Evolutionary conservation across 2,329 filamentous ascomycete genomes (phyloP), one percentile per base, ranked within the genome.

Genomic region (Myriangium duriaei): DNA sequence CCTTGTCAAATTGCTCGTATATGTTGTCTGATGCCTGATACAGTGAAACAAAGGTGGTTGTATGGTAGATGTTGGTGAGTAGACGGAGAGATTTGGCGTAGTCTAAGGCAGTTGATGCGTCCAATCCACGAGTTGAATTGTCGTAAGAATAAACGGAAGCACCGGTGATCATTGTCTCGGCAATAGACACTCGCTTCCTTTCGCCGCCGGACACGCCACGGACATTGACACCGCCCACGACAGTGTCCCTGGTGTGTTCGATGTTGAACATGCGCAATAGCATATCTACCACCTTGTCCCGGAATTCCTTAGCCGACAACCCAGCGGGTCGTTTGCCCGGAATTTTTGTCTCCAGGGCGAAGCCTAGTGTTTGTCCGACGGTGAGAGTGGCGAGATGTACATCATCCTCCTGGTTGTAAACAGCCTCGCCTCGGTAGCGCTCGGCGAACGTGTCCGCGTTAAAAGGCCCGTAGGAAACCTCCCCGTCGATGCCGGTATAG

Each of bases 201-300:
- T 68, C 65, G 5, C 65, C 65, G 31, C 64, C 65, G 31, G 57
- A 62, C 1, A 92, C 70, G 55, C 85, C 86, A 35, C 82, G 77
- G 13, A 91, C 71, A 45, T 88, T 85, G 1, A 75, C 72, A 45
- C 91, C 81, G 5, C 87, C 87, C 16, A 94, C 84, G 18, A 88
- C 75, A 0, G 87, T 95, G 54, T 86, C 73, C 36, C 75, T 72
- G 0, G 85, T 92, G 57, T 94, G 85, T 56, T 87, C 81, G 38
- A 94, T 93, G 54, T 88, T 91, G 67, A 94, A 92, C 81, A 92
- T 91, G 52, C 83, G 84, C 36, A 94, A 66, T 42, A 94, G 67
- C 51, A 79, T 73, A 12, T 74, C 69, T 43, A 87, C 65, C 41
- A 92, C 76, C 48, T 76, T 75, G 34, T 81, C 69, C 63, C 87